A percentile compares a stretch with the other conserved stretches of the same genome.
Conservation (phyloP, 169 alveolate species). For the Plasmodium ovale region DNA sequence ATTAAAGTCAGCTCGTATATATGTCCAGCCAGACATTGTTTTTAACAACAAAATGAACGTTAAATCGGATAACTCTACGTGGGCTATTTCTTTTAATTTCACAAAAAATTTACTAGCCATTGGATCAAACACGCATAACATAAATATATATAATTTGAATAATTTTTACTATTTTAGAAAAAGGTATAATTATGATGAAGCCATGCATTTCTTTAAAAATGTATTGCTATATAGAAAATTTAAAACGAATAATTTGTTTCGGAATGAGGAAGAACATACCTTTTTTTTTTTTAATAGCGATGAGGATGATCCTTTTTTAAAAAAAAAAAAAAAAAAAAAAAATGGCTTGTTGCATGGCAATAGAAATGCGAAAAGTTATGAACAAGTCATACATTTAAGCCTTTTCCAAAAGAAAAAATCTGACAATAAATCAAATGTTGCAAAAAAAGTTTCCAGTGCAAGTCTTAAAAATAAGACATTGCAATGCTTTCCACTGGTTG, state of each 20-base stretch:
- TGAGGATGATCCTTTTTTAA: background rate
- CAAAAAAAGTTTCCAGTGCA: background rate
- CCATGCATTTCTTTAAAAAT: conserved; percentile 40
- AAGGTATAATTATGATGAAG: conserved; percentile 70
- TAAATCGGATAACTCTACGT: conserved; percentile 56
- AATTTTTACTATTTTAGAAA: conserved; percentile 71
- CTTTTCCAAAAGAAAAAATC: background rate
- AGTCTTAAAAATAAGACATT: background rate
- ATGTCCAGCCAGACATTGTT: conserved; percentile 68
- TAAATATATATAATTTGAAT: conserved; percentile 67
- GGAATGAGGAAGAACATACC: background rate
- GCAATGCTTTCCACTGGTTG: background rate
- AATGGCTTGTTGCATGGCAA: background rate
- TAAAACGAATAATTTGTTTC: conserved; percentile 26
- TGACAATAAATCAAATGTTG: background rate
- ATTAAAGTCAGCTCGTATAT: conserved; percentile 37
- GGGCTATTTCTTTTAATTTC: conserved; percentile 76
- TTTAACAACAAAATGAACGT: conserved; percentile 29
- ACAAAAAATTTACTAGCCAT: conserved; percentile 68
- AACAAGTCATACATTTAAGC: background rate
- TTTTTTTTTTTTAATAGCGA: conserved; percentile 3
- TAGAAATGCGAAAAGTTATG: background rate
- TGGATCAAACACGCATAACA: conserved; percentile 70
- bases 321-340: background rate
- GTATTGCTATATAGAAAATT: conserved; percentile 21